Evolutionary conservation across 2,329 filamentous ascomycete species (phyloP), one percentile per base, ranked within the genome.

Genomic region (Fusarium illudens): DNA sequence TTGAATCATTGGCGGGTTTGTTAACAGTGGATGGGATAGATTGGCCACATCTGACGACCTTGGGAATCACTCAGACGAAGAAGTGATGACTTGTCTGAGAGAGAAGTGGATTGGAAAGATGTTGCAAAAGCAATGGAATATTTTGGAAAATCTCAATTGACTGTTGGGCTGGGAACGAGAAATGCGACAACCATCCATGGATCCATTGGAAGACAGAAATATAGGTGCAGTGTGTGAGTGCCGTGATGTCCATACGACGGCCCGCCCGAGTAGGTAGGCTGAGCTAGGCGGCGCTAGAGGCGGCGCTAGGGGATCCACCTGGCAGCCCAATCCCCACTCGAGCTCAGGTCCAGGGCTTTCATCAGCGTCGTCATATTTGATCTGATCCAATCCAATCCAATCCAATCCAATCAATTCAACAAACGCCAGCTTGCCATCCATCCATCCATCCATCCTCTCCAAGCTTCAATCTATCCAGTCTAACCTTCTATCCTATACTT

Each of bases 21-120:
- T 1, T 27, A 44, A 25, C 5, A 0, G 3, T 8, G 10, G 39
- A 17, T 42, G 8, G n/a, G n/a, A 20, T 34, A 73, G 71, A 73
- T 42, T 73, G 71, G 71, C 71, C 71, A 0, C 57, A 51, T 12
- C 49, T 70, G 1, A 65, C 32, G 2, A 70, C 15, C 1, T 72
- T 70, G 22, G 71, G 68, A 1, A 27, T 44, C 15, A 44, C 39
- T 17, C 39, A 44, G 22, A 44, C 39, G 27, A 44, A 44, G 39
- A 44, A 44, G 22, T 44, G 22, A 27, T 44, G 8, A 20, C 11
- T 11, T 2, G 5, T 3, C 20, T 4, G 20, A 6, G 1, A 25
- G 13, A 25, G 7, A 6, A 13, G 20, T n/a, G 20, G 13, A 10
- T 25, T 25, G 5, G n/a, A 25, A 42, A 42, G 20, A 20, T 5